phyloP scores from a whole-genome alignment of 331 rosid genomes.

The Rosa hybrid region DNA sequence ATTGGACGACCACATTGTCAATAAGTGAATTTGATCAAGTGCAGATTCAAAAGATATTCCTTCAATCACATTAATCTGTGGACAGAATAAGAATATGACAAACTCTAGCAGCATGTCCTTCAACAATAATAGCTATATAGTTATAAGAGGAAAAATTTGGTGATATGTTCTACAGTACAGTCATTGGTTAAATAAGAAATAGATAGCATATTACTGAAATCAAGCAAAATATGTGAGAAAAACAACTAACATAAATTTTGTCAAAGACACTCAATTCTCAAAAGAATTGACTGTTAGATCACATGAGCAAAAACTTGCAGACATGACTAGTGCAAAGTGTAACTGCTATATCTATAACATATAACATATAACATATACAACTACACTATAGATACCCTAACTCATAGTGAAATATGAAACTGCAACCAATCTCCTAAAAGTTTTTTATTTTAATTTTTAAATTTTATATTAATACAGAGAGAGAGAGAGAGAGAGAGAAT shows the following conservation, averaged over 20 bases:
- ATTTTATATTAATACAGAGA: not conserved
- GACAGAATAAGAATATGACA: not conserved
- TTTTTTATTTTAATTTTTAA: too few species aligned
- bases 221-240: not conserved
- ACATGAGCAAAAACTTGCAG: not conserved
- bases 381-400: not conserved
- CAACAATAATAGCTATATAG: not conserved
- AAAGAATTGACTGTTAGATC: not conserved
- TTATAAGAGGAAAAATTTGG: not conserved
- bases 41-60: not conserved
- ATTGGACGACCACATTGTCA: not conserved
- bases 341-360: not conserved
- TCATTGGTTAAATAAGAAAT: too few species aligned
- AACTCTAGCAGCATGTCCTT: not conserved
- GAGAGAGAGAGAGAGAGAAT: not conserved
- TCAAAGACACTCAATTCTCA: not conserved
- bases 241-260: not conserved
- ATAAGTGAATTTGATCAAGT: not conserved
- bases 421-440: slow-evolving; percentile 4
- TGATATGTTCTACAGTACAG: not conserved
- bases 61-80: not conserved
- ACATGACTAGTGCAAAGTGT: not conserved
- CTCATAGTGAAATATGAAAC: slow-evolving; percentile 14
- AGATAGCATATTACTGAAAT: not conserved
- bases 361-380: not conserved